Base-by-base conservation (phyloP, 2,329 filamentous ascomycete genomes). In the Alternaria novae-zelandiae region DNA sequence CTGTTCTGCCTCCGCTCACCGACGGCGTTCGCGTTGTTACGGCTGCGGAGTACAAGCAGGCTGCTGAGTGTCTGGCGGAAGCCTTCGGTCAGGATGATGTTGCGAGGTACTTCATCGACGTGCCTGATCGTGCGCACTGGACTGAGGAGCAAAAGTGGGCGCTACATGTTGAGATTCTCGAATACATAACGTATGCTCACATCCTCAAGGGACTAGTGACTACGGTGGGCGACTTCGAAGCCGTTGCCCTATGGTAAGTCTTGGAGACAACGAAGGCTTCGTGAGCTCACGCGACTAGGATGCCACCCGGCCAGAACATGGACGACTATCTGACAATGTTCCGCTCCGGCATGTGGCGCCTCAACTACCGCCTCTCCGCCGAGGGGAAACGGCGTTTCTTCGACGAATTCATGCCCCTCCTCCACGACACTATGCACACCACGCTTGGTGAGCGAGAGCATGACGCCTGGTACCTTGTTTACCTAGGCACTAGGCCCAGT, bases 391-490 rank as follows among this genome's bases (percentile, higher is more conserved):
- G 83, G 69, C 90, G 93, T 67, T 94, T 93, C 86, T 94, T 92
- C 81, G 81, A 84, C 66, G 92, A 96, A 80, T 89, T 95, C 80
- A 80, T 94, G 51, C 91, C 92, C 15, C 84, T 93, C 49, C 86
- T 96, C 67, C 88, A 92, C 80, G 83, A 89, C 70, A 90, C 90
- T 74, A 94, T 94, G 83, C 82, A 85, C 64, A 84, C 87, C 65
- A 85, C 91, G 65, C 86, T 96, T 79, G 90, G 90, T 21, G 83
- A 86, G 43, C 86, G 88, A 54, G 90, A 93, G 75, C 78, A 84
- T 70, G 84, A 91, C 64, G 89, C 87, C 75, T 96, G 92, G 86
- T 96, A 96, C 78, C 88, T 96, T 58, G 91, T 94, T 51, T 96
- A 95, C 79, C 84, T 96, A 65, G 93, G 92, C 66, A 94, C 91